phyloP scores from a whole-genome alignment of 495 filamentous ascomycete species.

The Aspergillus bridgeri region DNA sequence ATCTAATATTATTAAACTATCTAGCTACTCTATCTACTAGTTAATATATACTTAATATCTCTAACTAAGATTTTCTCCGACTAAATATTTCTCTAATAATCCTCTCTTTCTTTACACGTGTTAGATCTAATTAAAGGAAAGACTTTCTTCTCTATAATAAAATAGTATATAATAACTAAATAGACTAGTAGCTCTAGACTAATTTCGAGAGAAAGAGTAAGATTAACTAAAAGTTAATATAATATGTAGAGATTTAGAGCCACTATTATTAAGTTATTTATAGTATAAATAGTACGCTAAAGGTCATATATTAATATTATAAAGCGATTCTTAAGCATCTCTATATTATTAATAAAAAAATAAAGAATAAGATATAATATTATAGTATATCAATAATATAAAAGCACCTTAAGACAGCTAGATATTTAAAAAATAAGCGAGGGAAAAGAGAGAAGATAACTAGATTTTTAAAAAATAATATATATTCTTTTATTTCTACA shows the following conservation, averaged over 20 bases:
- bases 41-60: neutral
- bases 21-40: constrained; percentile 6
- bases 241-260: constrained; percentile 2
- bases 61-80: neutral
- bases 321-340: constrained; percentile 5
- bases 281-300: constrained; percentile 5
- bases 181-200: constrained; percentile 5
- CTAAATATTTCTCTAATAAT: neutral
- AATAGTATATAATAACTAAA: constrained; percentile 7
- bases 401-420: too few relatives aligned
- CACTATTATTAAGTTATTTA: constrained; percentile 6
- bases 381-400: constrained; percentile 14
- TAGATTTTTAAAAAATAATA: constrained; percentile 21
- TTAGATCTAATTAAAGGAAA: constrained; percentile 5
- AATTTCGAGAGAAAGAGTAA: constrained; percentile 6
- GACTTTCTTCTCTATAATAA: constrained; percentile 8
- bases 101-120: neutral
- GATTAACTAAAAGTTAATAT: constrained; percentile 3
- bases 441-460: constrained; percentile 2
- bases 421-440: too few relatives aligned
- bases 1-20: constrained; percentile 3
- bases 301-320: constrained; percentile 9
- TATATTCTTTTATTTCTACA: too few relatives aligned
- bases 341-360: constrained; percentile 7
- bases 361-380: constrained; percentile 1